phyloP scores from a whole-genome alignment of 139 green algal genomes.

The Ulvella scutata region DNA sequence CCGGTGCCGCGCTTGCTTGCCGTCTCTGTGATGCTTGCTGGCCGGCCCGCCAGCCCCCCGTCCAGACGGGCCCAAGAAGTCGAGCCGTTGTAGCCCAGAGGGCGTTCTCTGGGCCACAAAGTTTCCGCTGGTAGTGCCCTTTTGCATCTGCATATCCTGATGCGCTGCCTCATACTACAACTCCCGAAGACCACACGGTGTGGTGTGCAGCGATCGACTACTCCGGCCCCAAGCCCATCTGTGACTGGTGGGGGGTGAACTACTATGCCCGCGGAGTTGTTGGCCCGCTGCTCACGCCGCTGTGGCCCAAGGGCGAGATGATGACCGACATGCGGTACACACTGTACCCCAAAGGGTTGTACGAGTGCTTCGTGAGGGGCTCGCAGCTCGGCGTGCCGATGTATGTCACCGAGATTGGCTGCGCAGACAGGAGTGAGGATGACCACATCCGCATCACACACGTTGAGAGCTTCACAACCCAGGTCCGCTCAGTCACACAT shows the following conservation, averaged over 20 bases:
- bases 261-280: slow-evolving; percentile 31
- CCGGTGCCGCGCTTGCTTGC: no score
- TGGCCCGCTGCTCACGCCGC: slow-evolving; percentile 1
- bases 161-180: no score
- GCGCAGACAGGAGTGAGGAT: slow-evolving; percentile 39
- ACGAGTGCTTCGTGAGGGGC: slow-evolving; percentile 14
- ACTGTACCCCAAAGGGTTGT: slow-evolving; percentile 49
- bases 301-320: slow-evolving; percentile 27
- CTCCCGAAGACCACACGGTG: no score
- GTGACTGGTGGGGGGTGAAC: slow-evolving; percentile 35
- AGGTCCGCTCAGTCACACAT: not conserved
- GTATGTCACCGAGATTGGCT: slow-evolving; percentile 74
- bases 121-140: no score
- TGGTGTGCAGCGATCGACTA: not conserved
- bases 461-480: not conserved
- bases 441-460: slow-evolving; percentile 24
- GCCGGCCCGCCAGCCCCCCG: no score
- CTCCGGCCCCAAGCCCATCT: not conserved
- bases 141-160: no score
- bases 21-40: no score
- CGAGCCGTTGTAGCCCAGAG: no score
- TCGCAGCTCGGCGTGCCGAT: slow-evolving; percentile 39
- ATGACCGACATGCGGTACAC: slow-evolving; percentile 81
- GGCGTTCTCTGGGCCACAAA: no score
- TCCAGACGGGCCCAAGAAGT: no score